Evolutionary conservation across 2,329 filamentous ascomycete genomes (phyloP).

Genomic region (Lasiodiplodia theobromae): DNA sequence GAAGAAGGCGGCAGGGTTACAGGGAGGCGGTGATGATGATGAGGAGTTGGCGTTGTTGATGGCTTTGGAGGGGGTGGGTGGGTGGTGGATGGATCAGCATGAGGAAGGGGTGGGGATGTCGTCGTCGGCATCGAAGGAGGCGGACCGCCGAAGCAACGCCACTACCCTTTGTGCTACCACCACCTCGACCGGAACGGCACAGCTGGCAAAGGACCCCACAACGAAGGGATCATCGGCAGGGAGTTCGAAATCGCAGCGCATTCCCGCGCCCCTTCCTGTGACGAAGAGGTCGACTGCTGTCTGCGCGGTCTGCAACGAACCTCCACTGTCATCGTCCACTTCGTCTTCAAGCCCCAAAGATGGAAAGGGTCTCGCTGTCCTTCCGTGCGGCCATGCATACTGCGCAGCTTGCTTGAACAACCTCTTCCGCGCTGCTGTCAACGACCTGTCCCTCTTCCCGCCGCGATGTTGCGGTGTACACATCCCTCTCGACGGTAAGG

Average conservation of each 20-base stretch:
- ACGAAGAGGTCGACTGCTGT: neutral
- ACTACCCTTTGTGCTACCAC: too few species aligned
- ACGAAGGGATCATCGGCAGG: too few species aligned
- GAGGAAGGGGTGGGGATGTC: neutral
- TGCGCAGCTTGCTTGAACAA: conserved; percentile 34
- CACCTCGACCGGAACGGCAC: too few species aligned
- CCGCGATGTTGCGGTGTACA: conserved; percentile 35
- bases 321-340: neutral
- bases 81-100: neutral
- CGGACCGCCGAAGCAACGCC: too few species aligned
- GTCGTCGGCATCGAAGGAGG: too few species aligned
- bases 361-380: neutral
- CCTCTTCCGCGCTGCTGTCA: conserved; percentile 34
- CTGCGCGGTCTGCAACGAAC: neutral
- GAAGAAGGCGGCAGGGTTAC: neutral
- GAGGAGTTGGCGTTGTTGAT: conserved; percentile 1
- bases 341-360: neutral
- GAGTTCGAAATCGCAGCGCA: too few species aligned
- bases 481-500: conserved; percentile 32
- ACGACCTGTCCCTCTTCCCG: conserved; percentile 36
- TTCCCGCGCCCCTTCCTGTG: neutral
- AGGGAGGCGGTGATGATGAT: neutral
- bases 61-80: conserved; percentile 4
- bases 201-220: too few species aligned
- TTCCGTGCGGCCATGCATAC: conserved; percentile 34